These are phyloP conservation scores for Trichoderma guizhouense DNA, from an alignment of 2,329 filamentous ascomycete species.

Conservation along the genomic window DNA sequence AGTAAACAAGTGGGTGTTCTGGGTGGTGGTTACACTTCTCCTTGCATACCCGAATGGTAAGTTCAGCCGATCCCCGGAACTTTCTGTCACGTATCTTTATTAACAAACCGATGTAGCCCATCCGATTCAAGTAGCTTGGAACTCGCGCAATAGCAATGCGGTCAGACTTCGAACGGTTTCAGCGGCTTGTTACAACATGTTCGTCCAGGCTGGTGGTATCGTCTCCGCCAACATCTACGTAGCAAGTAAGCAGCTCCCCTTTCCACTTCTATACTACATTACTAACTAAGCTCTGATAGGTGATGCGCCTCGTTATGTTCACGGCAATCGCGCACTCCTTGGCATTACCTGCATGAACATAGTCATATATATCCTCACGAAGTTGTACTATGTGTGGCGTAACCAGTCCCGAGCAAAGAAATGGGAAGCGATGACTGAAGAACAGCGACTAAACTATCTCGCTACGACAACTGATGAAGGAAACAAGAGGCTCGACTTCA, in stretches of 20 bases:
- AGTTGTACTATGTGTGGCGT: conserved; percentile 46
- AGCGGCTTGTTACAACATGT: conserved; percentile 59
- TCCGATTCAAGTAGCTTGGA: conserved; percentile 53
- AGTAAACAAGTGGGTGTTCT: conserved; percentile 33
- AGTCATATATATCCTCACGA: conserved; percentile 42
- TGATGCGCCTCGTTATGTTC: conserved; percentile 50
- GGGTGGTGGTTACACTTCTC: conserved; percentile 33
- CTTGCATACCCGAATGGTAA: conserved; percentile 41
- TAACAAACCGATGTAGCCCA: conserved; percentile 30
- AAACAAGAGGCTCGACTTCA: conserved; percentile 53
- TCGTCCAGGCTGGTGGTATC: conserved; percentile 44
- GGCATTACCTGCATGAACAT: conserved; percentile 48
- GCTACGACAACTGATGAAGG: conserved; percentile 50
- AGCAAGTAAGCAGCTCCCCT: conserved; percentile 29
- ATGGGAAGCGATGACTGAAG: conserved; percentile 43
- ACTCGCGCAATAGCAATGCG: conserved; percentile 58
- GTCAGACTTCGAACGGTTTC: conserved; percentile 61
- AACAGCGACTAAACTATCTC: conserved; percentile 48
- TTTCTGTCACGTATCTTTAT: not conserved
- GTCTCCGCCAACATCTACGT: conserved; percentile 41
- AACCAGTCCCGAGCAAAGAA: conserved; percentile 42
- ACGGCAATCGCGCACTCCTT: conserved; percentile 49
- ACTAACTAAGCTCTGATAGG: conserved; percentile 32
- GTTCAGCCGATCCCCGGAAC: too few species aligned
- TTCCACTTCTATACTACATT: too few species aligned